phyloP scores from a whole-genome alignment of 108 stramenopile species.

The Skeletonema tropicum region DNA sequence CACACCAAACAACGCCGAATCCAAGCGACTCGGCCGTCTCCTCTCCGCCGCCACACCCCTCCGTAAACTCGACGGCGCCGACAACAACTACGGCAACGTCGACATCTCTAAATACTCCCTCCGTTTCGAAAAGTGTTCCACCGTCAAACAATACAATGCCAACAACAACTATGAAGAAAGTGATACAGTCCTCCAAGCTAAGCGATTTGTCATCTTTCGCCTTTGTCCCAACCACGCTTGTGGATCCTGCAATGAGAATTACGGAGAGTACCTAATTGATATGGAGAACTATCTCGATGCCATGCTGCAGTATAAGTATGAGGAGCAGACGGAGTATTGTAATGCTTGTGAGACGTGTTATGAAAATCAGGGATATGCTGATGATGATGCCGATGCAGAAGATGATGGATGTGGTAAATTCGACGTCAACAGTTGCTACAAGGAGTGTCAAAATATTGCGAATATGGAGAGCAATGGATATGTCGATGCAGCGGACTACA shows the following conservation, averaged over 20 bases:
- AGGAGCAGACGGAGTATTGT: slow-evolving; percentile 76
- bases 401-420: slow-evolving; percentile 17
- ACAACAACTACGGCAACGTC: slow-evolving; percentile 26
- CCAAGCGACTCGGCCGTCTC: slow-evolving; percentile 55
- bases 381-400: neutral
- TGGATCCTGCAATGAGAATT: slow-evolving; percentile 68
- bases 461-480: slow-evolving; percentile 74
- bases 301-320: slow-evolving; percentile 68
- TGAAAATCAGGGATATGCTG: neutral
- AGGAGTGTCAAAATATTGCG: slow-evolving; percentile 79
- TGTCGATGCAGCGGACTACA: slow-evolving; percentile 67
- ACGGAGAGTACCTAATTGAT: slow-evolving; percentile 85
- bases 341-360: slow-evolving; percentile 67
- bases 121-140: slow-evolving; percentile 83
- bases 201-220: slow-evolving; percentile 85
- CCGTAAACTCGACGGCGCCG: slow-evolving; percentile 19
- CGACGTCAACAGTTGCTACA: slow-evolving; percentile 72
- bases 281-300: slow-evolving; percentile 75
- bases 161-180: slow-evolving; percentile 66
- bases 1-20: slow-evolving; percentile 50
- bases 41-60: slow-evolving; percentile 45
- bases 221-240: slow-evolving; percentile 75
- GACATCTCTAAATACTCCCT: slow-evolving; percentile 78
- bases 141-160: slow-evolving; percentile 69
- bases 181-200: slow-evolving; percentile 64